phyloP scores from a whole-genome alignment of 192 early-diverging fungal genomes.

The Gamsiella multidivaricata region DNA sequence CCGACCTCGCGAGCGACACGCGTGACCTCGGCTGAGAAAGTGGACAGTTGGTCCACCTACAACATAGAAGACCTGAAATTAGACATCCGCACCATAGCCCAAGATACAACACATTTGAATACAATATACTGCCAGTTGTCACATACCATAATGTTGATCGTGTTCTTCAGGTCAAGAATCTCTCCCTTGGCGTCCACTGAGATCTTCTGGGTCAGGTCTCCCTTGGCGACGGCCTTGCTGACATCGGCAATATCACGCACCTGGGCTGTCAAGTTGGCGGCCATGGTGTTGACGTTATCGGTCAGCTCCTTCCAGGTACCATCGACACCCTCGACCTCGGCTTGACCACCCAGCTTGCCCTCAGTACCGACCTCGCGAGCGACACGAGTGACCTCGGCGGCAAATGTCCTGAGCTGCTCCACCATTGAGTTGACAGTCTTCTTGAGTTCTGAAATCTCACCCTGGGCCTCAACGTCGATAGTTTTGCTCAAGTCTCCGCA shows the following conservation, averaged over 20 bases:
- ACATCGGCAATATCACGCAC: slow-evolving; percentile 73
- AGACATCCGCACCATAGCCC: too few relatives aligned
- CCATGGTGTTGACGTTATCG: slow-evolving; percentile 79
- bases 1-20: slow-evolving; percentile 72
- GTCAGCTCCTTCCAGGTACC: too few relatives aligned
- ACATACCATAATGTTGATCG: slow-evolving; percentile 72
- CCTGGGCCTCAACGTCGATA: slow-evolving; percentile 64
- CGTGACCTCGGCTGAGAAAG: slow-evolving; percentile 69
- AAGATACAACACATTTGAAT: too few relatives aligned
- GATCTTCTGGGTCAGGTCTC: slow-evolving; percentile 69
- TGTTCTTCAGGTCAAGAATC: slow-evolving; percentile 70
- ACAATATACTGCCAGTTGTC: too few relatives aligned
- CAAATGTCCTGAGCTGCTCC: slow-evolving; percentile 61
- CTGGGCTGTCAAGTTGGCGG: slow-evolving; percentile 69
- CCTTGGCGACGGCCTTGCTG: slow-evolving; percentile 70
- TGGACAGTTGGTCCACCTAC: slow-evolving; percentile 67
- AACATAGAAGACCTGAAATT: too few relatives aligned
- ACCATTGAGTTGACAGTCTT: slow-evolving; percentile 75
- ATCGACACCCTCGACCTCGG: slow-evolving; percentile 66
- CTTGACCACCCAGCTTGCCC: slow-evolving; percentile 73
- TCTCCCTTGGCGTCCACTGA: slow-evolving; percentile 69
- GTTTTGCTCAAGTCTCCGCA: slow-evolving; percentile 66
- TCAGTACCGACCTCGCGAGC: slow-evolving; percentile 75
- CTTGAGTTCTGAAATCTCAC: slow-evolving; percentile 75
- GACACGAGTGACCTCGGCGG: slow-evolving; percentile 66